Evolutionary conservation across 164 flowering plant species (phyloP), one percentile per base, ranked within the genome.

Genomic region (Aristolochia fimbriata): DNA sequence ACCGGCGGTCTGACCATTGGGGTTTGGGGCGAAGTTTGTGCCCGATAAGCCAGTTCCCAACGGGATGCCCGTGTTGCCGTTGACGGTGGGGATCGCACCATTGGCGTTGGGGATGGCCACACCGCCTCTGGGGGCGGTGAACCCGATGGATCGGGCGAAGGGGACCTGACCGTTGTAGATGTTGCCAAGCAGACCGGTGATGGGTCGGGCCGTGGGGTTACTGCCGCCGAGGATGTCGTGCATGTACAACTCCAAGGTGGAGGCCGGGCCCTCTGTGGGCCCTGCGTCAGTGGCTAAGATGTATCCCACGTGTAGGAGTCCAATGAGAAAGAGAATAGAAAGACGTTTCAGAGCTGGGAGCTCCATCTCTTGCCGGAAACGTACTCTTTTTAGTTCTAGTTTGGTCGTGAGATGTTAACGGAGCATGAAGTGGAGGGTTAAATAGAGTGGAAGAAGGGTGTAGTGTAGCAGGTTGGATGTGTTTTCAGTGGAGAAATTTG

Each of bases 181-280:
- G 78, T 76, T 90, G 10, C 95, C 97, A 12, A 90, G 79, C 60
- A 87, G 63, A 60, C 97, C 97, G 1, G 91, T 90, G 55, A 87
- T 74, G 7, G 97, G 97, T 64, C 95, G 70, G 12, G 92, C 90
- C 7, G 91, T 87, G 0, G 95, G 92, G 69, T 56, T 82, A 53
- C 77, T 90, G 10, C 92, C 88, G 2, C 97, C 97, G 0, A 90
- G 82, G 33, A 90, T 85, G 71, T 90, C 92, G 61, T 90, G 97
- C 87, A 90, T 78, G 80, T 76, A 87, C 6, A 90, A 52, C 63
- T 88, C 96, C 0, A 89, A 70, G 19, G 76, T 58, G 0, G 81
- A 76, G 13, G 47, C 47, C 15, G 48, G 54, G 0, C 50, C 47
- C 12, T 30, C 43, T 7, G n/a, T 23, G 9, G 66, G 59, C 19